These are phyloP conservation scores for Diutina pseudorugosa DNA, from an alignment of 1,139 yeast genomes.

Conservation along the genomic window DNA sequence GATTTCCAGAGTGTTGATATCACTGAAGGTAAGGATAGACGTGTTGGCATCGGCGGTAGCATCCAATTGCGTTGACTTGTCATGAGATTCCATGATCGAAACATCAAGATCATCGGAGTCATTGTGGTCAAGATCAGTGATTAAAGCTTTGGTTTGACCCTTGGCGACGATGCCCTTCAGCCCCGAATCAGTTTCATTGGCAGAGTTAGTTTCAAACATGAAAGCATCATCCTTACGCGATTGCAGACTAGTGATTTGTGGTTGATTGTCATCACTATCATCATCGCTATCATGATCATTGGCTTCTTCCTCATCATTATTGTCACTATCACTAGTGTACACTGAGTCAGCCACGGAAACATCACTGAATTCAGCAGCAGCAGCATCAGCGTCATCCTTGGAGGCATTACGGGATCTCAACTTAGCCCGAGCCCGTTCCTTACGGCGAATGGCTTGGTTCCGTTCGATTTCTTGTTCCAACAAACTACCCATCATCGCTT, in stretches of 20 bases:
- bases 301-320: background rate
- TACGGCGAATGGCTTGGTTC: slow-evolving; percentile 36
- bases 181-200: background rate
- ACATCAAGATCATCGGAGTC: background rate
- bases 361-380: background rate
- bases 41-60: background rate
- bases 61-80: background rate
- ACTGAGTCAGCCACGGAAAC: background rate
- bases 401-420: background rate
- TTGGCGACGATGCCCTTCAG: background rate
- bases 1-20: background rate
- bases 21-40: background rate
- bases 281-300: background rate
- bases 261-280: background rate
- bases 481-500: slow-evolving; percentile 12
- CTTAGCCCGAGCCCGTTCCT: slow-evolving; percentile 17
- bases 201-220: background rate
- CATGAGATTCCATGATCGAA: background rate
- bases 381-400: background rate
- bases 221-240: background rate
- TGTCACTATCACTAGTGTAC: background rate
- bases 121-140: background rate
- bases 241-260: background rate
- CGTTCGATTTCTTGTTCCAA: slow-evolving; percentile 53
- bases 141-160: background rate